phyloP scores from a whole-genome alignment of 2,329 filamentous ascomycete genomes.

The Dactylellina parvicollis region DNA sequence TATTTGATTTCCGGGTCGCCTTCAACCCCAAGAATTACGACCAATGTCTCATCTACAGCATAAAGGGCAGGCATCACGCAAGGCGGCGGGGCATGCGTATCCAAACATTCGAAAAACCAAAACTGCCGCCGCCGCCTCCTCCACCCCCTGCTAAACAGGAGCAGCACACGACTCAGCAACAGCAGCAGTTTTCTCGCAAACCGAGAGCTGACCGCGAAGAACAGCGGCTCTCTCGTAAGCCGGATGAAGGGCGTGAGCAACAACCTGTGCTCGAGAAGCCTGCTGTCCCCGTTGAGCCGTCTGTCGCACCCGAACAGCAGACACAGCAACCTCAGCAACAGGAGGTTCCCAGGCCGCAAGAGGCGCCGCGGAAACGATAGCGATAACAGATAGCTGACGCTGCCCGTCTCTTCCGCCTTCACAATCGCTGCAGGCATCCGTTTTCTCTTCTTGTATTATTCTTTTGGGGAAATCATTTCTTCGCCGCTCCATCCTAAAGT shows the following conservation, averaged over 20 bases:
- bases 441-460: slow-evolving; percentile 34
- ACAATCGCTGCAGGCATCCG: neutral
- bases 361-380: slow-evolving; percentile 45
- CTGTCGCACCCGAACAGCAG: slow-evolving; percentile 21
- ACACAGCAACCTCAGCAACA: slow-evolving; percentile 13
- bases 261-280: neutral
- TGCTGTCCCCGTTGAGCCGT: neutral
- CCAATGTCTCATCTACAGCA: slow-evolving; percentile 24
- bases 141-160: slow-evolving; percentile 17
- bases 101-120: slow-evolving; percentile 38
- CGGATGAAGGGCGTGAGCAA: neutral
- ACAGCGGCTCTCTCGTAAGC: slow-evolving; percentile 16
- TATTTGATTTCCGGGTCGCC: slow-evolving; percentile 46
- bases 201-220: slow-evolving; percentile 8
- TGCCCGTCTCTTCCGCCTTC: neutral
- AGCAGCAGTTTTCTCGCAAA: slow-evolving; percentile 3
- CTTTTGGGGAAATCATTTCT: slow-evolving; percentile 15
- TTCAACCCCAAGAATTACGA: slow-evolving; percentile 51
- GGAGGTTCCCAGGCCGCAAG: slow-evolving; percentile 17
- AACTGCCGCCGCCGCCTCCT: slow-evolving; percentile 13
- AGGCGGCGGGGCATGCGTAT: slow-evolving; percentile 9
- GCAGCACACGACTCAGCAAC: slow-evolving; percentile 5
- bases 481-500: slow-evolving; percentile 31
- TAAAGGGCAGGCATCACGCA: slow-evolving; percentile 28
- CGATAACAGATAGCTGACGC: neutral